These are phyloP conservation scores for Glycyrrhiza uralensis DNA, from an alignment of 306 rosid species.

Conservation along the genomic window DNA sequence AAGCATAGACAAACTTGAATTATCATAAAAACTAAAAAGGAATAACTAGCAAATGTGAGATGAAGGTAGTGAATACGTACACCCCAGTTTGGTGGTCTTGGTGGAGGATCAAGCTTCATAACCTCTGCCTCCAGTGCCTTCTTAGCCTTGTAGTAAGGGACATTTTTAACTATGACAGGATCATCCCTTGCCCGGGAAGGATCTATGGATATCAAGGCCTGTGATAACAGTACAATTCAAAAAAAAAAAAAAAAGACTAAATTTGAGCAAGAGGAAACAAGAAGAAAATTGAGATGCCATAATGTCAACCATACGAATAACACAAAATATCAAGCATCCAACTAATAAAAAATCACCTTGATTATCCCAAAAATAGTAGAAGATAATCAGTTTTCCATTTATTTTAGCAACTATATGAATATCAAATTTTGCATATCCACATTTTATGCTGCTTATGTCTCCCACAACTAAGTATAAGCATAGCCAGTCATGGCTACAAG, in stretches of 20 bases:
- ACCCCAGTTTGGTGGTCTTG: constrained; percentile 89
- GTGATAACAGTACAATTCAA: constrained; percentile 24
- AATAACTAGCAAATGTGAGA: constrained; percentile 14
- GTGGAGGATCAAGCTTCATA: constrained; percentile 88
- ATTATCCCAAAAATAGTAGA: not conserved
- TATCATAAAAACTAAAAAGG: not conserved
- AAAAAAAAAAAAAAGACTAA: not conserved
- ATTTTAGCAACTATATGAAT: constrained; percentile 5
- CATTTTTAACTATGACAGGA: constrained; percentile 76
- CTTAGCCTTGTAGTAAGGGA: constrained; percentile 86
- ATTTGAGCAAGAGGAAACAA: not conserved
- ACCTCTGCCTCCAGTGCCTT: constrained; percentile 78
- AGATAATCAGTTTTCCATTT: not conserved
- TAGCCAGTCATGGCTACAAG: constrained; percentile 1
- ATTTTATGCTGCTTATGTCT: not conserved
- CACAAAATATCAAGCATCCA: not conserved
- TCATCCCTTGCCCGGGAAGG: constrained; percentile 92
- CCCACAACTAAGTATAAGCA: not conserved
- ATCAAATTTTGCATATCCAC: not conserved
- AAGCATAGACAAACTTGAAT: not conserved
- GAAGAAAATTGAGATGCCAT: not conserved
- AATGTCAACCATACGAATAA: not conserved
- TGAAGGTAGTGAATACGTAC: constrained; percentile 47
- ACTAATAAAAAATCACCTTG: not conserved
- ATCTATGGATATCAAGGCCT: constrained; percentile 85